Conservation (phyloP, 495 filamentous ascomycete genomes). For the Xylaria telfairii region DNA sequence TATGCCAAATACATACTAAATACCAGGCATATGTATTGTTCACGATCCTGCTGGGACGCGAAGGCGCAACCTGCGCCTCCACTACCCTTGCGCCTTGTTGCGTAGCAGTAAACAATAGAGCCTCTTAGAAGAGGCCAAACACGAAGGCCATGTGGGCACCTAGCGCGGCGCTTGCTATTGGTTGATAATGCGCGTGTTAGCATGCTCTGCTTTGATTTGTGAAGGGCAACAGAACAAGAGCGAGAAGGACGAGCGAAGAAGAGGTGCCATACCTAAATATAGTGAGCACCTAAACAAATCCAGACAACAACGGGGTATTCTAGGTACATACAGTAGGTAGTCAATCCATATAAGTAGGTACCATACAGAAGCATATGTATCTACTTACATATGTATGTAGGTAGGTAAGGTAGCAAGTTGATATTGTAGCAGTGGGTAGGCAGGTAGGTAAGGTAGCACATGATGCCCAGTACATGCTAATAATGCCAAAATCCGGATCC, state of each 20-base stretch:
- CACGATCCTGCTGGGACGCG: slow-evolving; percentile 9
- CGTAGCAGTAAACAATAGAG: slow-evolving; percentile 19
- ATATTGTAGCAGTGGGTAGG: background rate
- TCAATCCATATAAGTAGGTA: background rate
- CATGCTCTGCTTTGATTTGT: slow-evolving; percentile 16
- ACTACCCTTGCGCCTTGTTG: background rate
- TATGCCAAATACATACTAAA: background rate
- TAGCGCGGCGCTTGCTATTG: slow-evolving; percentile 4
- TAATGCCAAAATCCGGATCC: slow-evolving; percentile 14
- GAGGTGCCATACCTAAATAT: background rate
- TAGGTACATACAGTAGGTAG: background rate
- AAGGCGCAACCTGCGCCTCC: slow-evolving; percentile 10
- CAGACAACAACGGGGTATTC: background rate
- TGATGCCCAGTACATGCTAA: slow-evolving; percentile 1
- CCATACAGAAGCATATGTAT: background rate
- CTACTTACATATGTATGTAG: too few species aligned
- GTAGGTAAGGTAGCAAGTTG: background rate
- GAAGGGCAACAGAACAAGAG: background rate
- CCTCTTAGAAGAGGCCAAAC: slow-evolving; percentile 16
- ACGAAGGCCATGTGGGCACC: slow-evolving; percentile 17
- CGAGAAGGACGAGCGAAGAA: background rate
- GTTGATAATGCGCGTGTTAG: slow-evolving; percentile 2
- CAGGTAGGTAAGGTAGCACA: slow-evolving; percentile 6
- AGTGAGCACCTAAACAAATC: background rate
- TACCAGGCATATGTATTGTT: slow-evolving; percentile 3